A percentile compares a stretch with the other conserved stretches of the same genome.
Conservation (phyloP, 441 rosid genomes). For the Flueggea neowawraea region DNA sequence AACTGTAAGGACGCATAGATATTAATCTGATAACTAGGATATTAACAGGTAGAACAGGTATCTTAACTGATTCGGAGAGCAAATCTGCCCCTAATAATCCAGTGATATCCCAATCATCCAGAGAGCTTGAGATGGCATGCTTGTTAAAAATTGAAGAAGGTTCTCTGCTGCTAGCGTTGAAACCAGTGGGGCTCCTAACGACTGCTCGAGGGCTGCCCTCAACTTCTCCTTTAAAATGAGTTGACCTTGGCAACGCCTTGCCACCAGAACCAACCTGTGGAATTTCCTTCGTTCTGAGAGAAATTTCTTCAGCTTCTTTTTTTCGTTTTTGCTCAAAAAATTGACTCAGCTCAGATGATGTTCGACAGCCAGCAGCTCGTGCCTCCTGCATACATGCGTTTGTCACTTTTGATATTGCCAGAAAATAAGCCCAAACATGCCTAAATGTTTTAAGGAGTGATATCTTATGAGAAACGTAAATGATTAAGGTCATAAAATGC, state of each 20-base stretch:
- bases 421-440: not conserved
- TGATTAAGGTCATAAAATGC: not conserved
- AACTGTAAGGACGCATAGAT: not conserved
- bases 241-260: constrained; percentile 44
- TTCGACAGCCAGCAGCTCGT: constrained; percentile 73
- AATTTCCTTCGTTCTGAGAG: constrained; percentile 45
- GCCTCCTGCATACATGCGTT: constrained; percentile 64
- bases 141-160: constrained; percentile 30
- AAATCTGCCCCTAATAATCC: constrained; percentile 73
- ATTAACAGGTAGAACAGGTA: not conserved
- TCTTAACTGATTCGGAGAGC: constrained; percentile 76
- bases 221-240: constrained; percentile 26
- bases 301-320: constrained; percentile 68
- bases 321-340: constrained; percentile 63
- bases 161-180: constrained; percentile 40
- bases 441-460: not conserved
- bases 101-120: constrained; percentile 74
- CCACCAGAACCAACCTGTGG: constrained; percentile 52
- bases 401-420: not conserved
- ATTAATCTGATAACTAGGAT: not conserved
- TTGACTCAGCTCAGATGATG: constrained; percentile 54
- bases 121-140: constrained; percentile 27
- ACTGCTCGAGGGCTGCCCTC: constrained; percentile 44
- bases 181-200: constrained; percentile 28
- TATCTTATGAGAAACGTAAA: not conserved